Evolutionary conservation across 192 early-diverging fungal species (phyloP).

Genomic region (Umbelopsis vinacea): DNA sequence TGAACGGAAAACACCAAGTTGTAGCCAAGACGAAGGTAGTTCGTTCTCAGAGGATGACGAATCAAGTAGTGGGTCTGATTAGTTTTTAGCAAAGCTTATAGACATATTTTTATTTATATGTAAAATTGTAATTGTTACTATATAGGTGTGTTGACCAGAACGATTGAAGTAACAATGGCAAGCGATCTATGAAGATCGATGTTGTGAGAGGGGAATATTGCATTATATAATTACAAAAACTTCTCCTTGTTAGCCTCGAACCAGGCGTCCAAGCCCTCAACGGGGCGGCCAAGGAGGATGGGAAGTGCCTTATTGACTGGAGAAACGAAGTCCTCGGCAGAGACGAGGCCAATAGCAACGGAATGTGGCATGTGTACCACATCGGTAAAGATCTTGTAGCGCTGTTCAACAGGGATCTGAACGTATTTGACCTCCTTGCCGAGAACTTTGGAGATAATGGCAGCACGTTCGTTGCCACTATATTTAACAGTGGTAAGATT

Average conservation of each 20-base stretch:
- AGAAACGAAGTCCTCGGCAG: background rate
- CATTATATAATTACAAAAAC: background rate
- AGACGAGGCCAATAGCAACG: background rate
- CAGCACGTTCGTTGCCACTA: background rate
- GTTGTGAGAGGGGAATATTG: too few relatives aligned
- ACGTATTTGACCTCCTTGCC: conserved; percentile 6
- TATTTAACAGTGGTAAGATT: background rate
- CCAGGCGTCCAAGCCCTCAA: background rate
- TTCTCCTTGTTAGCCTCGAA: background rate
- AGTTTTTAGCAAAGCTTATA: too few relatives aligned
- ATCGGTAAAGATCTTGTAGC: background rate
- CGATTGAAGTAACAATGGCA: too few relatives aligned
- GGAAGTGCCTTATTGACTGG: background rate
- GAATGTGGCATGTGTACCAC: background rate
- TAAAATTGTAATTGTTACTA: too few relatives aligned
- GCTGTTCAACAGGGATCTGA: background rate
- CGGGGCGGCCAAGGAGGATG: background rate
- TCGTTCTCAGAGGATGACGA: background rate
- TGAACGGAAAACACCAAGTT: background rate
- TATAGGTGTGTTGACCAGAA: too few relatives aligned
- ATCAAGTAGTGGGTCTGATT: background rate
- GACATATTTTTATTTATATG: too few relatives aligned
- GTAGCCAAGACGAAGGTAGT: background rate
- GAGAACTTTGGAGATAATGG: background rate
- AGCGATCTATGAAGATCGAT: background rate